Base-by-base conservation (phyloP, 495 filamentous ascomycete species). In the Lepraria neglecta region DNA sequence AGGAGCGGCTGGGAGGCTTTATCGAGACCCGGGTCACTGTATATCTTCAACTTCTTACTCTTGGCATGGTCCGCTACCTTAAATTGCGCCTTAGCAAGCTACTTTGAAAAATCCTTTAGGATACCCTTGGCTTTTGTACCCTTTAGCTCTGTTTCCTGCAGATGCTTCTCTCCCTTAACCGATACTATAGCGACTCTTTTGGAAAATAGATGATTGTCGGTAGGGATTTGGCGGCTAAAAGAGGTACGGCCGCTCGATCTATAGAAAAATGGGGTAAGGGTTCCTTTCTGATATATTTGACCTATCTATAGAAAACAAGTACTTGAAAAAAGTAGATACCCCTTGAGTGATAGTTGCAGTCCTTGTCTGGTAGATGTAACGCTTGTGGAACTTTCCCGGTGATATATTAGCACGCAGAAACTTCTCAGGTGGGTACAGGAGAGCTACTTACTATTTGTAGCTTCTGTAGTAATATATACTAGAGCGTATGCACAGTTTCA, bases 41-140 rank as follows among this genome's bases (percentile, higher is more conserved):
- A 52, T 52, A 10, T 52, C 27, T 52, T 27, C 27, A 52, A 52
- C 27, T 27, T 52, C 48, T 52, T 30, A 52, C 48, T 52, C 48
- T 52, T 52, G 27, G 48, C 19, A 10, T 30, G 27, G 48, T 52
- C 19, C 27, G 27, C 48, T 52, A 52, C 48, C 48, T 52, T 30
- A 52, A 52, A 52, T 27, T 52, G 27, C 27, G 19, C 19, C 48
- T 30, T 52, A 52, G 19, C 27, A 52, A 52, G 48, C 19, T 30
- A 52, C 19, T 27, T 52, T 52, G 24, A 30, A 52, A 52, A 52
- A 52, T 52, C 19, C 19, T 52, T 30, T 52, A 52, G 15, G 48
- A 52, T 52, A 9, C 30, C 27, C 19, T 52, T 52, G 27, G 30
- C 27, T 27, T 52, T 52, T 52, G 27, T 27, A 30, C 19, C 27